A percentile compares a stretch with the other conserved stretches of the same genome.
Conservation (phyloP, 495 filamentous ascomycete genomes). For the Baudoinia panamericana region DNA sequence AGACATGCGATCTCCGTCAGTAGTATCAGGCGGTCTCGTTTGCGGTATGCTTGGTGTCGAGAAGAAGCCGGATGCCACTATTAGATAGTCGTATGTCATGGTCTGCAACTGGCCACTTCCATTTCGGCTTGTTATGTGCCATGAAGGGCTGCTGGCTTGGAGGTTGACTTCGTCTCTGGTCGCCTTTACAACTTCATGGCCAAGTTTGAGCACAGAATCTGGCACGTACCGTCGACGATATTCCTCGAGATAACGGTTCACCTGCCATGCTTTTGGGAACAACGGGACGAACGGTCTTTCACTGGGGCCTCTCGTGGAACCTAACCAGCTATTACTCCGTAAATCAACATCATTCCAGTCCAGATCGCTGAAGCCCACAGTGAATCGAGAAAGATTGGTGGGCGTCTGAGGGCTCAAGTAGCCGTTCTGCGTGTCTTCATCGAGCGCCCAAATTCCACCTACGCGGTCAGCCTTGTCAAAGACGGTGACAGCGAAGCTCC, state of each 20-base stretch:
- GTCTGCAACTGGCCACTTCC: too few species aligned
- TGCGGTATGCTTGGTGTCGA: slow-evolving; percentile 42
- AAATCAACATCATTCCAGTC: slow-evolving; percentile 45
- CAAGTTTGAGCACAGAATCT: slow-evolving; percentile 35
- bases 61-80: slow-evolving; percentile 70
- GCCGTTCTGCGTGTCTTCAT: slow-evolving; percentile 31
- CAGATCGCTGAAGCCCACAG: slow-evolving; percentile 67
- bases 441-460: slow-evolving; percentile 64
- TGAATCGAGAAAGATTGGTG: slow-evolving; percentile 68
- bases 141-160: neutral
- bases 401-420: slow-evolving; percentile 53
- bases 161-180: too few species aligned
- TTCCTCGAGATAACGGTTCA: slow-evolving; percentile 56
- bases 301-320: neutral
- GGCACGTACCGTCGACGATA: slow-evolving; percentile 50
- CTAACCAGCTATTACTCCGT: neutral
- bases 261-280: slow-evolving; percentile 62
- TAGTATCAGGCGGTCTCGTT: slow-evolving; percentile 1
- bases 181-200: slow-evolving; percentile 40
- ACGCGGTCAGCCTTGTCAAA: slow-evolving; percentile 53
- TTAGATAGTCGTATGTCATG: slow-evolving; percentile 57
- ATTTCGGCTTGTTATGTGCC: slow-evolving; percentile 1
- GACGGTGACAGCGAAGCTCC: slow-evolving; percentile 51
- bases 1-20: neutral
- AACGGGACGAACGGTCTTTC: slow-evolving; percentile 31